Conservation (phyloP, 73 alveolate genomes). For the Durusdinium trenchii region DNA sequence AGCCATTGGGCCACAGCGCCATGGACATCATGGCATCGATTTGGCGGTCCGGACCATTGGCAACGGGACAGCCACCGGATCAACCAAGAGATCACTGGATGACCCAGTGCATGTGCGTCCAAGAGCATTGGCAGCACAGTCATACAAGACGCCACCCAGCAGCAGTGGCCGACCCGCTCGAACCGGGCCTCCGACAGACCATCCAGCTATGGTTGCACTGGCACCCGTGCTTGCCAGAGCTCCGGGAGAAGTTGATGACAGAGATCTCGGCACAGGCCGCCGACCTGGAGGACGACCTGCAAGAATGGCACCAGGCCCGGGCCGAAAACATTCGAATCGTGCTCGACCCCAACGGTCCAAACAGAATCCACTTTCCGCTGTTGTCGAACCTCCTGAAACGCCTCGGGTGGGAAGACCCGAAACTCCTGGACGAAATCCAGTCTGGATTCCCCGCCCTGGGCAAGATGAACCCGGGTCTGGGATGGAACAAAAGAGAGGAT, state of each 20-base stretch:
- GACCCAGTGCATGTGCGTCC: neutral
- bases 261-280: neutral
- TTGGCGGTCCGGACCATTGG: neutral
- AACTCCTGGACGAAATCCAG: neutral
- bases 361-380: neutral
- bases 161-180: neutral
- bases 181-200: neutral
- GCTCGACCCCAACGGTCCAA: too few relatives aligned
- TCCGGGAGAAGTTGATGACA: neutral
- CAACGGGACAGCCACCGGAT: neutral
- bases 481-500: neutral
- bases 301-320: neutral
- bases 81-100: neutral
- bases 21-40: neutral
- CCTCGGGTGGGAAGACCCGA: neutral
- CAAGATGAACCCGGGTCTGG: neutral
- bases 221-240: neutral
- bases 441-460: constrained; percentile 16
- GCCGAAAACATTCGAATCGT: neutral
- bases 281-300: neutral
- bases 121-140: neutral
- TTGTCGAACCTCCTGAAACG: neutral
- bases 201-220: neutral
- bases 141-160: neutral
- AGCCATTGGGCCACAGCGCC: neutral